Percentiles rank a stretch among this genome's conserved stretches.
Evolutionary conservation across 169 alveolate species (phyloP).

Genomic region (Eimeria falciformis): DNA sequence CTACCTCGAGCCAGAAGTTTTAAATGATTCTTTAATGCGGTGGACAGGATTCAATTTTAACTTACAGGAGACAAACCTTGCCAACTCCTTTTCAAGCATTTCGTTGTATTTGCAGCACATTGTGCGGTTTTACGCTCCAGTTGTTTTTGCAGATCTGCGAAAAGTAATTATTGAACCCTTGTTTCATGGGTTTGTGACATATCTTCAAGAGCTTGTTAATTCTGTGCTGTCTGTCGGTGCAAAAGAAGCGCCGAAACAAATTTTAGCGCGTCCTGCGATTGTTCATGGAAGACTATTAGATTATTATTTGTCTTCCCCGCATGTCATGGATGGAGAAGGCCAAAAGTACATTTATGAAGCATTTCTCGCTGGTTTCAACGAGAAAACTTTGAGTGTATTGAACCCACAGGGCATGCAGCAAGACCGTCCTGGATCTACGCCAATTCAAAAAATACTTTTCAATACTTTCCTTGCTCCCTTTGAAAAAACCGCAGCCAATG

Average conservation of each 20-base stretch:
- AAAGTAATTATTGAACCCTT: background rate
- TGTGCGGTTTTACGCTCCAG: conserved; percentile 10
- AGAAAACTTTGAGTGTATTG: background rate
- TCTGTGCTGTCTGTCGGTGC: conserved; percentile 5
- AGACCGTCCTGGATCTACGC: background rate
- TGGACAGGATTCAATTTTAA: conserved; percentile 28
- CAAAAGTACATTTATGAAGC: conserved; percentile 22
- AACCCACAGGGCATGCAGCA: background rate
- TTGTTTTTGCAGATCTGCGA: background rate
- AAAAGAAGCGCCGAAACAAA: conserved; percentile 1
- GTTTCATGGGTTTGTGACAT: background rate
- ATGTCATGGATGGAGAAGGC: conserved; percentile 17
- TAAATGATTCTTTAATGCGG: background rate
- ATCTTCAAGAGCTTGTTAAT: background rate
- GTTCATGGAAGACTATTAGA: background rate
- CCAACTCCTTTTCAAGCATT: background rate
- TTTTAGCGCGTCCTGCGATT: background rate
- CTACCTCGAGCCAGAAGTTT: background rate
- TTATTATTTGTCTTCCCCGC: background rate
- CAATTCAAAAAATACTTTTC: background rate
- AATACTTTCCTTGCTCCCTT: background rate
- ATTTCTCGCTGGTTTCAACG: background rate
- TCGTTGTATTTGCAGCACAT: background rate
- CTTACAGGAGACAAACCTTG: conserved; percentile 11
- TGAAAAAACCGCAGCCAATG: background rate